Percentiles rank a stretch among this genome's conserved stretches.
These are phyloP conservation scores for Apophysomyces ossiformis DNA, from an alignment of 371 early-diverging fungal genomes.

Conservation along the genomic window DNA sequence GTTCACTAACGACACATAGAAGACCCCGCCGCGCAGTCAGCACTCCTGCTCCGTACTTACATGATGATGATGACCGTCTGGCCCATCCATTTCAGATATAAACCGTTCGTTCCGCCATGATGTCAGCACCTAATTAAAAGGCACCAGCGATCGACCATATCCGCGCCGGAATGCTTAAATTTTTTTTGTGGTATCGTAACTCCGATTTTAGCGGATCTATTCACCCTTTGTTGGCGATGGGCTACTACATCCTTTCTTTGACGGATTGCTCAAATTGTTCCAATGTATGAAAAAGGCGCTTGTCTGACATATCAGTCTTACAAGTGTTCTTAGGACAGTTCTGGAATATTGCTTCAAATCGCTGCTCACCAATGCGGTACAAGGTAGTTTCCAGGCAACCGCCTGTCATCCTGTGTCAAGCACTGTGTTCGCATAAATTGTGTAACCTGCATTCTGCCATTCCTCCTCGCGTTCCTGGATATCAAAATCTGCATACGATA, in stretches of 20 bases:
- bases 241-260: slow-evolving; percentile 7
- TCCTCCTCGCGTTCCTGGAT: slow-evolving; percentile 27
- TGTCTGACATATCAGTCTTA: slow-evolving; percentile 20
- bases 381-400: slow-evolving; percentile 26
- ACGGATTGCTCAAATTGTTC: slow-evolving; percentile 11
- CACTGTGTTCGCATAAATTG: slow-evolving; percentile 8
- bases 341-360: slow-evolving; percentile 17
- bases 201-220: slow-evolving; percentile 3
- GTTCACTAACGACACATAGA: too few relatives aligned
- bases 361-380: slow-evolving; percentile 19
- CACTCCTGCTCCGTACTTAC: too few relatives aligned
- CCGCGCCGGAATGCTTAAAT: slow-evolving; percentile 27
- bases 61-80: too few relatives aligned
- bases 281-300: slow-evolving; percentile 30
- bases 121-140: slow-evolving; percentile 13
- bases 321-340: slow-evolving; percentile 18
- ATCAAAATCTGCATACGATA: slow-evolving; percentile 40
- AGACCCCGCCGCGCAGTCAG: too few relatives aligned
- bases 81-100: neutral
- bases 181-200: slow-evolving; percentile 1
- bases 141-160: slow-evolving; percentile 32
- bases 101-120: neutral
- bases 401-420: slow-evolving; percentile 14
- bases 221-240: slow-evolving; percentile 32
- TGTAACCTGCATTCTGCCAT: neutral